Evolutionary conservation across 495 filamentous ascomycete species (phyloP).

Genomic region (Pseudotulostoma volvatum): DNA sequence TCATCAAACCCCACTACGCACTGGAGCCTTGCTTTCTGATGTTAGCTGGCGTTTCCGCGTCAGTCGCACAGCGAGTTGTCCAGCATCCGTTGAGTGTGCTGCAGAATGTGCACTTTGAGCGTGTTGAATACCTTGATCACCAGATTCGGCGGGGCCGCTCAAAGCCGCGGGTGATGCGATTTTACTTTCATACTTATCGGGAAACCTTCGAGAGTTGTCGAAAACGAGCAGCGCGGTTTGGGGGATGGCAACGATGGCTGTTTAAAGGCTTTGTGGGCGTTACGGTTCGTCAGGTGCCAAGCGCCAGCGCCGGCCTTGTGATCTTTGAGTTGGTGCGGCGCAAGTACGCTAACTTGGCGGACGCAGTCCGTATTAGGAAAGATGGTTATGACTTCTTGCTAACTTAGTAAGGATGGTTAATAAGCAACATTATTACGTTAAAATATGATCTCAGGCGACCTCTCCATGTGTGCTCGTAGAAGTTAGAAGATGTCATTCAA

Average conservation of each 20-base stretch:
- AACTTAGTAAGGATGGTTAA: constrained; percentile 18
- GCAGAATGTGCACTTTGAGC: constrained; percentile 62
- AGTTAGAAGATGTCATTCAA: too few species aligned
- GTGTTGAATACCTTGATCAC: constrained; percentile 61
- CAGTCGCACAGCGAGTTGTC: constrained; percentile 59
- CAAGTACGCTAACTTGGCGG: constrained; percentile 52
- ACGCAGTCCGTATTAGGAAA: constrained; percentile 45
- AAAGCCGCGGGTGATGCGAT: constrained; percentile 34
- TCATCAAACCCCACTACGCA: constrained; percentile 70
- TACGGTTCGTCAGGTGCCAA: constrained; percentile 68
- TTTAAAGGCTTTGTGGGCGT: constrained; percentile 61
- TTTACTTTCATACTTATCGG: constrained; percentile 61
- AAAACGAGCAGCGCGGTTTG: constrained; percentile 42
- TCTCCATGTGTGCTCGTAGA: too few species aligned
- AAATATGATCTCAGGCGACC: too few species aligned
- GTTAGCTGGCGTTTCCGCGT: constrained; percentile 59
- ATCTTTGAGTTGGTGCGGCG: constrained; percentile 79
- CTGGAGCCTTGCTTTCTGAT: constrained; percentile 72
- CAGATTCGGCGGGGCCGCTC: constrained; percentile 35
- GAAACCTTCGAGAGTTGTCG: constrained; percentile 56
- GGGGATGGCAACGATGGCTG: constrained; percentile 54
- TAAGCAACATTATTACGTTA: too few species aligned
- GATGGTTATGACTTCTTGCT: constrained; percentile 67
- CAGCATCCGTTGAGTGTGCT: constrained; percentile 62
- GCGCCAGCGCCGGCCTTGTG: constrained; percentile 74